Evolutionary conservation across 129 eudicot species (phyloP).

Genomic region (Arctium minus): DNA sequence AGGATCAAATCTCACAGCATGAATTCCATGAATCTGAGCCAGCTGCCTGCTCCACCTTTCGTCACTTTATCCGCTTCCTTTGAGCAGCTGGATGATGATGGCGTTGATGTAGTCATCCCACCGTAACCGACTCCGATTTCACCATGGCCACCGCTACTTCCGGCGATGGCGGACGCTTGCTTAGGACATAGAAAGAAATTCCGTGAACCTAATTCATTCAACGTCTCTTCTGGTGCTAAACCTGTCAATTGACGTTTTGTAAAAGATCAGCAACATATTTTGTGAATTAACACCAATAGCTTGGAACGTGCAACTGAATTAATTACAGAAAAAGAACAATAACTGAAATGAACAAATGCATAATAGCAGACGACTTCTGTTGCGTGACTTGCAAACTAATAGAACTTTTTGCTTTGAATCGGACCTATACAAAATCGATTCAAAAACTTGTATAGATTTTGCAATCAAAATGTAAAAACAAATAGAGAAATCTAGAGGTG

Average conservation of each 20-base stretch:
- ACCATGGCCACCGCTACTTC: not conserved
- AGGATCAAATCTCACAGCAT: conserved; percentile 36
- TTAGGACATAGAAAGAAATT: conserved; percentile 80
- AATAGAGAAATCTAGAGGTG: not conserved
- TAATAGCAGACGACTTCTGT: not conserved
- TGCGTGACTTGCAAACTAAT: conserved; percentile 10
- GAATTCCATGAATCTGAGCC: conserved; percentile 74
- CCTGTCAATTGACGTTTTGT: conserved; percentile 30
- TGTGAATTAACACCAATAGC: not conserved
- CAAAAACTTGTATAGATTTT: not conserved
- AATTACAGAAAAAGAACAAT: not conserved
- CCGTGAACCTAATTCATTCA: conserved; percentile 72
- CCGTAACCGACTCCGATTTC: not conserved
- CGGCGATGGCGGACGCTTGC: conserved; percentile 9
- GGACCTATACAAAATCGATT: not conserved
- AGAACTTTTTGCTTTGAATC: not conserved
- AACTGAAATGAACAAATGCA: not conserved
- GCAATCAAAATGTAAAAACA: not conserved
- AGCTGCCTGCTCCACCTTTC: conserved; percentile 31
- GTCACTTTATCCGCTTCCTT: conserved; percentile 54
- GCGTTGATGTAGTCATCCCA: conserved; percentile 1
- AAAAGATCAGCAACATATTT: not conserved
- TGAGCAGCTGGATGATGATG: conserved; percentile 38
- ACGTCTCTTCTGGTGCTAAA: conserved; percentile 64
- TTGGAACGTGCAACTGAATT: not conserved